Base-by-base conservation (phyloP, 805 yeast genomes). In the Suhomyces emberorum region DNA sequence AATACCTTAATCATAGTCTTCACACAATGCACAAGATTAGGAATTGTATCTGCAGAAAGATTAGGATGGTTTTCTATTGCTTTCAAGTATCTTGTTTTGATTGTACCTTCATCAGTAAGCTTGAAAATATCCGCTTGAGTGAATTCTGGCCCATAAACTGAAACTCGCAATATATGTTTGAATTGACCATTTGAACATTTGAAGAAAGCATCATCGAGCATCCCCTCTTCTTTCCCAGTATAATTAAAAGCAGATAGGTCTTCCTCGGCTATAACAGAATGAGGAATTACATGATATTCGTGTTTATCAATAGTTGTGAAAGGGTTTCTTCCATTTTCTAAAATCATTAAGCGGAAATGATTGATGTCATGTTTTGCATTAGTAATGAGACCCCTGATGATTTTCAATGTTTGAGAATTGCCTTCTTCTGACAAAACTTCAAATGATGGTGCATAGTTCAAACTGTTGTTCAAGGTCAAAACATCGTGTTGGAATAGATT, bases 1-100 rank as follows among this genome's bases (percentile, higher is more conserved):
- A 86, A 60, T 7, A 83, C 81, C 42, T 76, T 78, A 46, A 74
- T 69, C 12, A 87, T 50, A 0, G 87, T 81, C 32, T 65, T 63
- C 15, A 83, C 63, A 47, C 95, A 82, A 29, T 72, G 74, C 0
- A 73, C 54, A 3, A 79, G 73, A 3, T 76, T 60, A 0, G 95
- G 89, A 1, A 58, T 47, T 1, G 56, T 43, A 8, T 56, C 62
- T 0, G 55, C 43, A 0, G 63, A 53, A 16, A 57, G 60, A 30
- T 41, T 27, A 4, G 55, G 44, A 58, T 63, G 45, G 44, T 37
- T 44, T 17, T 47, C 49, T 15, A 59, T 54, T 18, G 41, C 35
- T 4, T 63, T 59, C 10, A 61, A 54, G 43, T 75, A 77, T 46
- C 95, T 66, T 5, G 59, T 52, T 32, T 64, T 65, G 30, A 88